Evolutionary conservation across 495 filamentous ascomycete genomes (phyloP), one percentile per base, ranked within the genome.

Genomic region (Penicillium arizonense): DNA sequence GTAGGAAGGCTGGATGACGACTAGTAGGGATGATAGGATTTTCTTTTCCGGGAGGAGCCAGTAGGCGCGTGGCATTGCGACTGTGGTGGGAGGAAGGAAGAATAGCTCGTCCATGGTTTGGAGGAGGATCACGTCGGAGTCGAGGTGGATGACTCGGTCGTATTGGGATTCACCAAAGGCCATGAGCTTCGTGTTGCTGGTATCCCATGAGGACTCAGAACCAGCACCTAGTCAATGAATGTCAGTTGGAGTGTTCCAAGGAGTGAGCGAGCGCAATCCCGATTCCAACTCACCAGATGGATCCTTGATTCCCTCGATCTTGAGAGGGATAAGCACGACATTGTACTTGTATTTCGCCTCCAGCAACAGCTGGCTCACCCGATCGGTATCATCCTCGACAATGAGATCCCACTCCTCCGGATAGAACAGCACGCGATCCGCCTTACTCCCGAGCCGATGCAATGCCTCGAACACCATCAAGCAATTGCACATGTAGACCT

Each of bases 71-170:
- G 86, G 80, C 77, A 90, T 87, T 13, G 83, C 82, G 5, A 85
- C 75, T 0, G 76, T 69, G 4, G 77, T 68, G 2, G 74, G 61
- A 0, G 87, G 88, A n/a, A 88, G 73, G 51, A 86, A 75, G 72
- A 91, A 90, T 3, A 91, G 74, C 53, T 90, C 86, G 65, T 91
- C 88, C 72, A 91, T 79, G 36, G 72, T 71, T 38, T 83, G 71
- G 20, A 89, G 71, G 7, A 91, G 59, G 18, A 78, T 83, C 16
- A 81, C 75, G 53, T 89, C 87, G 13, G 85, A 84, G 64, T 91
- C 88, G 47, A 91, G 77, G 45, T 82, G 75, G 16, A 91, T 68
- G 7, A 91, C 71, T 1, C 89, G 86, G 3, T 75, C 68, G 58
- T 88, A 91, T 53, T 86, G 73, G 5, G 82, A 83, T 50, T 86